Evolutionary conservation across 129 eudicot species (phyloP), one percentile per base, ranked within the genome.

Genomic region (Pseudognaphalium luteoalbum): DNA sequence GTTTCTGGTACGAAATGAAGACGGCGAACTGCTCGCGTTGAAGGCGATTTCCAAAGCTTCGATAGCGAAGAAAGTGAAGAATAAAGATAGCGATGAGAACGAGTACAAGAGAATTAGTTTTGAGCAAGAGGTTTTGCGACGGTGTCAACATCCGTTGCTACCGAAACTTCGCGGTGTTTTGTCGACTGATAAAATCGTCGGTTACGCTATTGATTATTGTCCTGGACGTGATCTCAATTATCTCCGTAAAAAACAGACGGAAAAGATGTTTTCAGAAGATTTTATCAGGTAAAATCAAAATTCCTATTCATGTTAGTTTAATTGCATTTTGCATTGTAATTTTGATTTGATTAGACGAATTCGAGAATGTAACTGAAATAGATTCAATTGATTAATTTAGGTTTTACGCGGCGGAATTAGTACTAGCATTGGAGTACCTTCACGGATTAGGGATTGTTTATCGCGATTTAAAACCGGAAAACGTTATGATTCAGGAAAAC

Each of bases 141-240:
- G 85, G 1, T 83, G 85, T 33, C 77, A 77, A 35, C 97, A 94
- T 80, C 97, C 98, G 2, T 86, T 94, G 25, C 52, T 94, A 37
- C 96, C 98, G 22, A 87, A 83, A 72, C 93, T 94, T 54, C 87
- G 83, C 1, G 98, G 97, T 20, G 88, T 89, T 58, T 16, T 91
- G 22, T 68, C 74, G 17, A 91, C 97, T 0, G 96, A 89, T 14
- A 72, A 84, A n/a, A 76, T 94, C 20, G 83, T 91, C 44, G 98
- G 98, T 20, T 94, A 88, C 68, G 91, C 97, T 3, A 94, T 94
- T 80, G 97, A 94, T 88, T 94, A 91, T 66, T 94, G 98, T 71
- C 90, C 96, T 0, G 98, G 98, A 1, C 85, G 93, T 50, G 92
- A 94, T 84, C 87, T 94, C 14, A 80, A 86, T 79, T 85, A 78